Base-by-base conservation (phyloP, 164 flowering plant genomes). In the Cinnamomum chago region DNA sequence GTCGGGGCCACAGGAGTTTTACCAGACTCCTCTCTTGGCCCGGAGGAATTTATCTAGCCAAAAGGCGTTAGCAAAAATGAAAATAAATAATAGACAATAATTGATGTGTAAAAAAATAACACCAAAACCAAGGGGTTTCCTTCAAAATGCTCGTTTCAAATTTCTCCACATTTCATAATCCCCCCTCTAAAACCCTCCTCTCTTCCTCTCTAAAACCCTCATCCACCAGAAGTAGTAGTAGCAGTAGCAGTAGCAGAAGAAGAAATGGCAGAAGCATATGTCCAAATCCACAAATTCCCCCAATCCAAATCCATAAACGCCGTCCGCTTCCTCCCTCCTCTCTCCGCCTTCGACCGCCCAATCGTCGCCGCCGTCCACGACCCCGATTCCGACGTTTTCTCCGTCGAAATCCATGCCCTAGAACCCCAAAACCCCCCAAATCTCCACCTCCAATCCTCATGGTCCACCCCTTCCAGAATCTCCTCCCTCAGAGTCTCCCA, bases 281-380 rank as follows among this genome's bases (percentile, higher is more conserved):
- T 83, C 28, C 80, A 86, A 77, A 76, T 90, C 80, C 86, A 86
- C 77, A 84, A 84, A n/a, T 68, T 91, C 67, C 93, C 92, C 0
- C 97, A 86, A 67, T 73, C 84, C 74, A 83, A 85, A 40, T 93
- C 90, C 88, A 73, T 95, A 51, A 97, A 95, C 80, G 86, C 85
- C 35, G 77, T 93, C 22, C 87, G 93, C 1, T 95, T 93, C 90
- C 82, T 93, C 12, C 86, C 97, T 0, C 84, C 86, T 14, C 77
- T 82, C 77, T 88, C 95, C 24, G 85, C 92, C 74, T 81, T 92
- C 70, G 79, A 82, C 76, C 85, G 87, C 51, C 78, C 73, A 84
- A 67, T 83, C 70, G 84, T 79, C 18, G 60, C 86, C 52, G 88
- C 97, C 5, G 64, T 82, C 71, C 86, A 81, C 85, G 89, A 89